A percentile compares a stretch with the other conserved stretches of the same genome.
These are phyloP conservation scores for Rubia yunnanensis DNA, from an alignment of 257 asterid species.

Conservation along the genomic window DNA sequence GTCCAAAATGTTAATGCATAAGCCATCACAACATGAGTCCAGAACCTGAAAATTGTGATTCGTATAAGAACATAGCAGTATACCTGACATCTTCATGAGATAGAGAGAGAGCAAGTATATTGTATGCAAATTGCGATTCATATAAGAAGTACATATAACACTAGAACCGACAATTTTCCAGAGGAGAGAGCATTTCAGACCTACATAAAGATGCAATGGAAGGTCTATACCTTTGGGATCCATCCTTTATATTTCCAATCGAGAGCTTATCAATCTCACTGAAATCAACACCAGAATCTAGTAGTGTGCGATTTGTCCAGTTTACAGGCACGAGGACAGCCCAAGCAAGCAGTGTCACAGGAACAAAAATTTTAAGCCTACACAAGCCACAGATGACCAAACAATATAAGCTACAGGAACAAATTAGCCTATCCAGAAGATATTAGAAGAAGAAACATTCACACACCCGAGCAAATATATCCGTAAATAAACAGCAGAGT, in stretches of 20 bases:
- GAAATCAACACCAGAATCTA: constrained; percentile 33
- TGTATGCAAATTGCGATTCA: neutral
- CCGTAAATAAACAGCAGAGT: constrained; percentile 81
- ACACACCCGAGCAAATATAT: constrained; percentile 90
- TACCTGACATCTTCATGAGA: neutral
- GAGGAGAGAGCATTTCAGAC: neutral
- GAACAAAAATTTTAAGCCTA: constrained; percentile 92
- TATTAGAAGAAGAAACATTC: neutral
- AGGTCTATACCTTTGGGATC: constrained; percentile 56
- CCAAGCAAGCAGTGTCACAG: constrained; percentile 70
- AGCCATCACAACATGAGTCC: constrained; percentile 90
- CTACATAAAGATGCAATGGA: neutral
- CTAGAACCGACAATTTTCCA: neutral
- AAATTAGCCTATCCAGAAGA: neutral
- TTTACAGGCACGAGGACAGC: constrained; percentile 84
- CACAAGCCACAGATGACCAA: constrained; percentile 17
- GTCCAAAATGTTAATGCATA: constrained; percentile 93
- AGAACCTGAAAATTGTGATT: constrained; percentile 49
- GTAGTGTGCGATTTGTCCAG: constrained; percentile 82
- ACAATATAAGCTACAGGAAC: constrained; percentile 8
- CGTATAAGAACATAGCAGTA: neutral
- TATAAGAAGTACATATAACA: neutral
- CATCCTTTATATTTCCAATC: constrained; percentile 66
- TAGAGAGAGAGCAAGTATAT: no score
- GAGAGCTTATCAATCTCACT: constrained; percentile 89